Conservation (phyloP, 495 filamentous ascomycete genomes). For the Jackrogersella multiformis region DNA sequence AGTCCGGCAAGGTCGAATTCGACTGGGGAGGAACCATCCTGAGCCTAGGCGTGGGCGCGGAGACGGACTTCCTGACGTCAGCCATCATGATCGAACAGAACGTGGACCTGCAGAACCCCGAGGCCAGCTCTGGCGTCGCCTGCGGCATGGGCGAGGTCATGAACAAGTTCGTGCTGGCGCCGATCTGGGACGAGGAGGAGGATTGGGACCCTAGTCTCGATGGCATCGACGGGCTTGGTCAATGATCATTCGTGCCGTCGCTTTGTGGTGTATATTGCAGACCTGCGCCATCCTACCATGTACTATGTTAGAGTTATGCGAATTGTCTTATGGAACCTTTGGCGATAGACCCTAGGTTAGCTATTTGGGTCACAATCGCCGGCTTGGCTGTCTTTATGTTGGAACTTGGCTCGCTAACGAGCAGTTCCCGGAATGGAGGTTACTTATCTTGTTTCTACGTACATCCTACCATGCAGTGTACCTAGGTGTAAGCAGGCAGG, state of each 20-base stretch:
- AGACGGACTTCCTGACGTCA: slow-evolving; percentile 55
- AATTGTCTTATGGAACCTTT: no score
- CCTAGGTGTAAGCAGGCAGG: neutral
- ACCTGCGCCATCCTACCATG: no score
- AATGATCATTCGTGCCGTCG: neutral
- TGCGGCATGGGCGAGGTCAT: slow-evolving; percentile 66
- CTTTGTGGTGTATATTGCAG: neutral
- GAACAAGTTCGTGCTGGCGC: slow-evolving; percentile 66
- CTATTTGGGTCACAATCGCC: no score
- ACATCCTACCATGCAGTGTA: no score
- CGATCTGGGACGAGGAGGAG: slow-evolving; percentile 60
- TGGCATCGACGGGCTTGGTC: slow-evolving; percentile 19
- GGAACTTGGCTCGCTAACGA: no score
- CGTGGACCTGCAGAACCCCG: slow-evolving; percentile 52
- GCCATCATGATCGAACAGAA: slow-evolving; percentile 58
- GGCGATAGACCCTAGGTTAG: no score
- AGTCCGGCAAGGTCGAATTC: slow-evolving; percentile 67
- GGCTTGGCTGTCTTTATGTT: no score
- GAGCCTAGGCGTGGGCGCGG: slow-evolving; percentile 54
- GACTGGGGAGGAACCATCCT: slow-evolving; percentile 67
- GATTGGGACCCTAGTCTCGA: slow-evolving; percentile 51
- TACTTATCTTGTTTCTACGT: no score
- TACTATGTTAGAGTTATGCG: no score
- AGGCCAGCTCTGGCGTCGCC: slow-evolving; percentile 54
- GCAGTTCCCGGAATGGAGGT: no score